Base-by-base conservation (phyloP, 1,284 basidiomycete species). In the Cryptococcus deneoformans region DNA sequence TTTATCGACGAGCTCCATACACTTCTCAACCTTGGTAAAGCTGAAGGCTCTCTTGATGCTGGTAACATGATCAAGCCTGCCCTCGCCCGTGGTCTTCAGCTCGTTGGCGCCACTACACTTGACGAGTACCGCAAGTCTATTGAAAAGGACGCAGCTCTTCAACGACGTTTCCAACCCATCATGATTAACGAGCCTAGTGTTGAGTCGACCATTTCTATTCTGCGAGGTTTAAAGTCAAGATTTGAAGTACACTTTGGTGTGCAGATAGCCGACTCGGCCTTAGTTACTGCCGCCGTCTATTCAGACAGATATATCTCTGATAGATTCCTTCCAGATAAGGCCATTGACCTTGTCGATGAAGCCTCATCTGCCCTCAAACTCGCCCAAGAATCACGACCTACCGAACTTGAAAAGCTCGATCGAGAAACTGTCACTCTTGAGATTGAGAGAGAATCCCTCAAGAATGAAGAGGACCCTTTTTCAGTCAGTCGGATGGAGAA, bases 201-300 rank as follows among this genome's bases (percentile, higher is more conserved):
- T 6, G 86, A 89, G 57, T 86, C 87, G 0, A 92, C 91, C 0
- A 89, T 94, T 46, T 91, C 90, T 5, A 95, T 95, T 61, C 82
- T 95, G 0, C 86, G 92, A 37, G 92, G 92, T 4, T 80, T 95
- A 46, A 92, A 93, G 72, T 78, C 86, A 0, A 81, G 86, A 47
- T 93, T 93, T 66, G 92, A 95, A 67, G 72, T 91, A 0, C 92
- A 95, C 70, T 92, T 93, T 67, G 92, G 92, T 56, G 90, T 96
- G 1, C 88, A 89, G 67, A 93, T 96, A 57, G 85, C 88, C 4
- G 92, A 96, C 69, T 82, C 83, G 2, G 91, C 92, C 0, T 80
- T 96, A 11, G 91, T 96, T 10, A 91, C 90, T 1, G 88, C 67
- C n/a, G 89, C 90, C 1, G 85, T 91, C 3, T 91, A 92, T 64